phyloP scores from a whole-genome alignment of 805 yeast species.

The Nakazawaea laoshanensis region DNA sequence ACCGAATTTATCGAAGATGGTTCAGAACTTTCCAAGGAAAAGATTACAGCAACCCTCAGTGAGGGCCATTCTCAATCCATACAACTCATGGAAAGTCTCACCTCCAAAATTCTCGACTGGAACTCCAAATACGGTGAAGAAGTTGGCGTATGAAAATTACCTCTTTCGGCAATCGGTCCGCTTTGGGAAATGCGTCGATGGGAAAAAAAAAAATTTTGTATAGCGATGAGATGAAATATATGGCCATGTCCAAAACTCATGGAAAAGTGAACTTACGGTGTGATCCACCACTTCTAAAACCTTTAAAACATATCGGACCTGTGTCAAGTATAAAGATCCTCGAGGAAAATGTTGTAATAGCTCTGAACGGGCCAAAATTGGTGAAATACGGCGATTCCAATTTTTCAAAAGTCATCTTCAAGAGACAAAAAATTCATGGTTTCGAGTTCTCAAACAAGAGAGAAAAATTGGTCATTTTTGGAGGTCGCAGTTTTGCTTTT shows the following conservation, averaged over 20 bases:
- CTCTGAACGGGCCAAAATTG: conserved; percentile 65
- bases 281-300: too few relatives aligned
- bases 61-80: conserved; percentile 52
- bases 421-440: conserved; percentile 79
- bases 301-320: conserved; percentile 49
- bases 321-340: conserved; percentile 52
- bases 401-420: conserved; percentile 43
- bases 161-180: too few relatives aligned
- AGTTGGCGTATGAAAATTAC: background rate
- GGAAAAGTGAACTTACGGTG: too few relatives aligned
- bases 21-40: conserved; percentile 12
- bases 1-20: conserved; percentile 35
- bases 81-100: conserved; percentile 59
- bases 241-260: too few relatives aligned
- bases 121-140: conserved; percentile 56
- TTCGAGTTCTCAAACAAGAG: conserved; percentile 31
- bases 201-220: too few relatives aligned
- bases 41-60: conserved; percentile 29
- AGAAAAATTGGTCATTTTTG: conserved; percentile 39
- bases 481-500: conserved; percentile 62
- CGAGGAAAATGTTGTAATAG: conserved; percentile 30
- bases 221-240: too few relatives aligned
- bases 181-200: too few relatives aligned
- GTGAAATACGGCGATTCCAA: too few relatives aligned
- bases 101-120: conserved; percentile 69